Base-by-base conservation (phyloP, 2,329 filamentous ascomycete genomes). In the Colletotrichum orchidophilum region DNA sequence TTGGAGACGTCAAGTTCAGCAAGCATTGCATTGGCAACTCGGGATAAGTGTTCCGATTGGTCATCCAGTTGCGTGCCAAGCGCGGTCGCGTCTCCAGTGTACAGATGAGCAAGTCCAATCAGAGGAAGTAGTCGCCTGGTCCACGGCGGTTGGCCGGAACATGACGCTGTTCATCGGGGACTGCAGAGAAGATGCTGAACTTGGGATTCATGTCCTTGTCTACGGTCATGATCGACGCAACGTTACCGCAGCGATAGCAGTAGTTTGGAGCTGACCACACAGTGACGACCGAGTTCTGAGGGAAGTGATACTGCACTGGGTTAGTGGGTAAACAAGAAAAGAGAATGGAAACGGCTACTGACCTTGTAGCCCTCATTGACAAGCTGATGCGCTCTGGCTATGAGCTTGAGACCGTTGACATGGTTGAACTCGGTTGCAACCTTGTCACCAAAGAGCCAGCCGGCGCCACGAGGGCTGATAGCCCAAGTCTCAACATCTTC, bases 321-420 rank as follows among this genome's bases (percentile, higher is more conserved):
- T 66, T 76, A 70, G 66, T 53, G 18, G 66, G 69, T 15, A 66
- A 49, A 31, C 52, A 52, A 46, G 21, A 50, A 55, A 27, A 12
- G 24, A 54, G 39, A 8, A 5, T 3, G 24, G 18, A 52, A 29
- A 39, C 7, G 5, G 24, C 11, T 6, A 75, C 81, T 73, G 77
- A 97, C 94, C 87, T 99, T 97, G 83, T 97, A 99, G 4, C 96
- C 96, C 83, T 99, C 96, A 78, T 99, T 97, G 76, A 97, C 98
- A 2, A 99, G 88, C 83, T 99, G 96, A 82, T 99, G 96, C n/a
- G 96, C 96, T 60, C 96, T 93, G 31, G 98, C 89, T 78, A 99
- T 99, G 78, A 98, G 93, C 74, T 93, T 96, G 86, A 99, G 93
- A 72, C 92, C 94, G 81, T 99, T 99, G 77, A 99, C 95, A 78